A percentile compares a stretch with the other conserved stretches of the same genome.
These are phyloP conservation scores for Allium sativum DNA, from an alignment of 106 monocot genomes.

Conservation along the genomic window DNA sequence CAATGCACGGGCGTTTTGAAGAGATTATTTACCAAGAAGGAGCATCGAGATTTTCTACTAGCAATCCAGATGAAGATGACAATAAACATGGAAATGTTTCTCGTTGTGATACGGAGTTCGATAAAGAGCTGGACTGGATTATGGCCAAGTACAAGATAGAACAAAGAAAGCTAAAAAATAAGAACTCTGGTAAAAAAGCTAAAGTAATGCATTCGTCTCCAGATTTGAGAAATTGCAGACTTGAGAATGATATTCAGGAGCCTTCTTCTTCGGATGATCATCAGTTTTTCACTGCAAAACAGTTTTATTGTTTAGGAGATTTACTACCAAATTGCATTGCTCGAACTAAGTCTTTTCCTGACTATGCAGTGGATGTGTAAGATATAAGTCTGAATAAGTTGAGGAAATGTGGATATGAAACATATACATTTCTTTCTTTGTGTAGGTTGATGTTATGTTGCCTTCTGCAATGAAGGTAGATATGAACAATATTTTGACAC, in stretches of 20 bases:
- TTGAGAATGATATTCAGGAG: constrained; percentile 1
- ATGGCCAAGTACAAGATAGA: constrained; percentile 24
- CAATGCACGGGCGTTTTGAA: constrained; percentile 43
- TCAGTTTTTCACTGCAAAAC: constrained; percentile 12
- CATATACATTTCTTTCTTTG: no score
- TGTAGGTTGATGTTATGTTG: no score
- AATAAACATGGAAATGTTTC: constrained; percentile 13
- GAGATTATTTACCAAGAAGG: constrained; percentile 39
- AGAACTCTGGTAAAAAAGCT: constrained; percentile 5
- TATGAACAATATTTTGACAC: no score
- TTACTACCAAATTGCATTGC: constrained; percentile 14
- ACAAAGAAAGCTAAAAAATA: constrained; percentile 4
- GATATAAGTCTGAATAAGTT: no score
- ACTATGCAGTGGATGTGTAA: constrained; percentile 32
- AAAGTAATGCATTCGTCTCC: constrained; percentile 8
- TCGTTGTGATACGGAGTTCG: not conserved
- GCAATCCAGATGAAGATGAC: constrained; percentile 10
- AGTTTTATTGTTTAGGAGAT: constrained; percentile 12
- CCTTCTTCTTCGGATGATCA: constrained; percentile 3
- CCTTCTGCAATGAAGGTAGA: no score
- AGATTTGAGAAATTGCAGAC: constrained; percentile 5
- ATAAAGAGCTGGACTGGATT: constrained; percentile 15
- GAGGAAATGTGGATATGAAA: no score
- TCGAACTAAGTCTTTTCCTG: constrained; percentile 35
- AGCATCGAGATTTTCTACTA: constrained; percentile 5